Evolutionary conservation across 202 grass and related monocot species (phyloP), one percentile per base, ranked within the genome.

Genomic region (Tripidium arundinaceum): DNA sequence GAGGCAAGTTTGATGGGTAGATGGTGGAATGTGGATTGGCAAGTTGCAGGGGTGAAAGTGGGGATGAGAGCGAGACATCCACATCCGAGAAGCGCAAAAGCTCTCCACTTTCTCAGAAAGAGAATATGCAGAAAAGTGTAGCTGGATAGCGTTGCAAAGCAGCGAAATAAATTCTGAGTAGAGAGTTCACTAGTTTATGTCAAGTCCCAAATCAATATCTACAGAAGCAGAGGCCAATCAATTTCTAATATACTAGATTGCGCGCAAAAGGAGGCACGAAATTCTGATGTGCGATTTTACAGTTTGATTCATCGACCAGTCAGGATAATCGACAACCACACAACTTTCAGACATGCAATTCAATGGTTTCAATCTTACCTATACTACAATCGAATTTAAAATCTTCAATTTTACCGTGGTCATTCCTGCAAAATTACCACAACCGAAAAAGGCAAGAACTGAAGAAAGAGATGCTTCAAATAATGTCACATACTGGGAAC

Each of bases 81-180:
- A 68, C 36, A 58, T 81, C 77, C 49, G 28, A 29, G 41, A 31
- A 65, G 11, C 33, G 37, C 33, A 65, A 86, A 82, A 65, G 66
- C 4, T 9, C 3, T 16, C 28, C 25, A 31, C 73, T 77, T 71
- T 43, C 1, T n/a, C 13, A 18, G 25, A 86, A 38, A 79, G 31
- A 81, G 65, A 84, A 64, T 64, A 86, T 70, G 52, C 68, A 62
- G n/a, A 79, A 52, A 52, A 72, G 66, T 11, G 18, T 47, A 31
- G 42, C 25, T 37, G 0, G 40, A 72, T 25, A 72, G 55, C 39
- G 28, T 27, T 63, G 68, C 29, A 40, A 50, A 79, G 14, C 28
- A 50, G n/a, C 19, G 21, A 49, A 22, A 26, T 37, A 37, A 78
- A 78, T 49, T 34, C 18, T 8, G 6, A 65, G 2, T 7, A 4